These are phyloP conservation scores for Malassezia yamatoensis DNA, from an alignment of 1,284 basidiomycete species.

Conservation along the genomic window DNA sequence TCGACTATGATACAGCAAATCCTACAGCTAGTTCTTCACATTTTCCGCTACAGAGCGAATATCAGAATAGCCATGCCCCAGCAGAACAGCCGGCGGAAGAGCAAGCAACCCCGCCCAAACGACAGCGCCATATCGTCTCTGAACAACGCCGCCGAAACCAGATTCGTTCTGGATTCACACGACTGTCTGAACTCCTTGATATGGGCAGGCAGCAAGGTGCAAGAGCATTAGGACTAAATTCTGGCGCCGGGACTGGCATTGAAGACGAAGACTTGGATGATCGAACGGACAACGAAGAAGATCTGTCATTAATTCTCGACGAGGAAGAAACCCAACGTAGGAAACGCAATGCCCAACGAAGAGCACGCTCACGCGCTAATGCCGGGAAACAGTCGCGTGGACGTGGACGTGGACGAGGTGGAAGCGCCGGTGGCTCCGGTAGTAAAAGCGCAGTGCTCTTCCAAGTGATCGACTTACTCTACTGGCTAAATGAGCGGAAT, in stretches of 20 bases:
- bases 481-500: constrained; percentile 41
- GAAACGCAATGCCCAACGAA: constrained; percentile 14
- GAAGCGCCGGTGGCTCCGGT: constrained; percentile 41
- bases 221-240: constrained; percentile 38
- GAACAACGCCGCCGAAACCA: constrained; percentile 44
- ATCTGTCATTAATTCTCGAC: constrained; percentile 14
- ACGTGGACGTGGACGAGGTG: constrained; percentile 32
- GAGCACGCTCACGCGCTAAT: constrained; percentile 7
- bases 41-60: not conserved
- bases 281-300: constrained; percentile 35
- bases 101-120: not conserved
- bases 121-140: constrained; percentile 14
- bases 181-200: constrained; percentile 42
- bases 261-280: constrained; percentile 46
- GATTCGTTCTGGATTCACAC: constrained; percentile 43
- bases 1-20: no score
- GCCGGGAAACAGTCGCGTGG: constrained; percentile 8
- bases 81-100: not conserved
- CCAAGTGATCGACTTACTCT: constrained; percentile 43
- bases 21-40: not conserved
- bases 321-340: constrained; percentile 18
- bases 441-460: constrained; percentile 44
- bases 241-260: constrained; percentile 42
- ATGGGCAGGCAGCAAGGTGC: constrained; percentile 40
- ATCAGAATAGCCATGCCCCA: no score